These are phyloP conservation scores for Penicillium sp. DNA, from an alignment of 2,329 filamentous ascomycete genomes.

Conservation along the genomic window DNA sequence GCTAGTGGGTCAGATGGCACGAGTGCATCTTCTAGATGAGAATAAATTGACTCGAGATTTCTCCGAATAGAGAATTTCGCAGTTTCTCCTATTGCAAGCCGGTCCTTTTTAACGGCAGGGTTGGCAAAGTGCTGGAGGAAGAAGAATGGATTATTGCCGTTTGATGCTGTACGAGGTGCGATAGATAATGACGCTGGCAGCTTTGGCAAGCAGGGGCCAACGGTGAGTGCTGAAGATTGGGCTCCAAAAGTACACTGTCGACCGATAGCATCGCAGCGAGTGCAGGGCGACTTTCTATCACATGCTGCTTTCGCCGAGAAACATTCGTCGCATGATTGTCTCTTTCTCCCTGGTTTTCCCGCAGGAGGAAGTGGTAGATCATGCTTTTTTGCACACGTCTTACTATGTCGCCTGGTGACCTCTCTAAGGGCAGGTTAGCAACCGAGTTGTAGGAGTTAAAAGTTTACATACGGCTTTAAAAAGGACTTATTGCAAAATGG, in stretches of 20 bases:
- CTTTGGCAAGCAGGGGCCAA: neutral
- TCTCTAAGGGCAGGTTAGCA: slow-evolving; percentile 17
- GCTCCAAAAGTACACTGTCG: slow-evolving; percentile 22
- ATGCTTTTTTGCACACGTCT: slow-evolving; percentile 30
- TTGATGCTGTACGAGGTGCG: neutral
- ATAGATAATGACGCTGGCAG: slow-evolving; percentile 8
- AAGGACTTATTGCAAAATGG: slow-evolving; percentile 32
- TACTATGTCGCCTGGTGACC: slow-evolving; percentile 31
- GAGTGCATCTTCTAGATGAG: slow-evolving; percentile 29
- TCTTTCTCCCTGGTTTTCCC: slow-evolving; percentile 31
- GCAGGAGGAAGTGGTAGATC: slow-evolving; percentile 28
- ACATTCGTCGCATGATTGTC: slow-evolving; percentile 31
- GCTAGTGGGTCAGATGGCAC: slow-evolving; percentile 20
- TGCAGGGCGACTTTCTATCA: slow-evolving; percentile 25
- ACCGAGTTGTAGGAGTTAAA: neutral
- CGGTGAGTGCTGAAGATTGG: neutral
- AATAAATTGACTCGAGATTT: slow-evolving; percentile 28
- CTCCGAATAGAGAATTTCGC: slow-evolving; percentile 29
- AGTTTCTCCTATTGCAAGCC: slow-evolving; percentile 32
- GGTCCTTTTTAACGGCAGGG: slow-evolving; percentile 27
- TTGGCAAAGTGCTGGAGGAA: slow-evolving; percentile 32
- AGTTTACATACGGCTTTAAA: slow-evolving; percentile 23
- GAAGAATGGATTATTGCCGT: slow-evolving; percentile 34
- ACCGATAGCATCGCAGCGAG: slow-evolving; percentile 23
- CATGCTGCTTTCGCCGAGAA: slow-evolving; percentile 28